Conservation (phyloP, 1,284 basidiomycete species). For the Cutaneotrichosporon sp. region DNA sequence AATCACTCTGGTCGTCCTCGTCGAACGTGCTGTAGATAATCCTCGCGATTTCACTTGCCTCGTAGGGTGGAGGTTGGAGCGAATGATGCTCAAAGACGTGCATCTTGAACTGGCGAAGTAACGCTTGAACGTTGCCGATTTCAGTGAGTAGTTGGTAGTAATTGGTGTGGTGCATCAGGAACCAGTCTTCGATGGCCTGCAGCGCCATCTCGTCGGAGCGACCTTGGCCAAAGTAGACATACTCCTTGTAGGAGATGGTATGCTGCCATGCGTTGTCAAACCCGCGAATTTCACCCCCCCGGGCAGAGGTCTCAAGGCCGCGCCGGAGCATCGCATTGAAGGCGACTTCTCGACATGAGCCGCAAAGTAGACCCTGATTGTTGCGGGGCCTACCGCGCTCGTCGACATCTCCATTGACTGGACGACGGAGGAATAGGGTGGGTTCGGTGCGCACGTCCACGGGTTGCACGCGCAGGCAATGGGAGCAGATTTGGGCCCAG, state of each 20-base stretch:
- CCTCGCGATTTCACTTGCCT: not conserved
- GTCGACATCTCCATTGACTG: constrained; percentile 17
- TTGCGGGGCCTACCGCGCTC: constrained; percentile 16
- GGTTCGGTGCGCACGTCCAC: not conserved
- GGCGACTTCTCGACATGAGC: constrained; percentile 22
- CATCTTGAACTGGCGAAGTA: not conserved
- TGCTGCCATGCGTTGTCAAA: constrained; percentile 4
- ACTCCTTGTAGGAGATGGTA: constrained; percentile 13
- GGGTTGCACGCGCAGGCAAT: constrained; percentile 23
- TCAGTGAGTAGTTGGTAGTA: constrained; percentile 25
- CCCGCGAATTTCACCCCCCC: constrained; percentile 19
- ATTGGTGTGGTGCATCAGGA: constrained; percentile 30
- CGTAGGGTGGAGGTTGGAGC: not conserved
- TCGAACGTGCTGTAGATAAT: not conserved
- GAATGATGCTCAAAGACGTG: not conserved
- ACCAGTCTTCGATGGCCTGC: constrained; percentile 31
- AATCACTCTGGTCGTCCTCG: not conserved
- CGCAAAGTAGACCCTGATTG: constrained; percentile 17
- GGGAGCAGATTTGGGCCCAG: constrained; percentile 24
- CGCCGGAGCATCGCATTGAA: constrained; percentile 16
- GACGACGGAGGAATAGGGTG: constrained; percentile 15
- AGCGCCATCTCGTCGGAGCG: constrained; percentile 18
- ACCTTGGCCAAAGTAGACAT: constrained; percentile 17
- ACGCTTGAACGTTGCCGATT: constrained; percentile 25
- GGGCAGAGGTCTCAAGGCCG: constrained; percentile 24